Percentiles rank a stretch among this genome's conserved stretches.
Conservation (phyloP, 2,329 filamentous ascomycete genomes). For the Aureobasidium sp. region DNA sequence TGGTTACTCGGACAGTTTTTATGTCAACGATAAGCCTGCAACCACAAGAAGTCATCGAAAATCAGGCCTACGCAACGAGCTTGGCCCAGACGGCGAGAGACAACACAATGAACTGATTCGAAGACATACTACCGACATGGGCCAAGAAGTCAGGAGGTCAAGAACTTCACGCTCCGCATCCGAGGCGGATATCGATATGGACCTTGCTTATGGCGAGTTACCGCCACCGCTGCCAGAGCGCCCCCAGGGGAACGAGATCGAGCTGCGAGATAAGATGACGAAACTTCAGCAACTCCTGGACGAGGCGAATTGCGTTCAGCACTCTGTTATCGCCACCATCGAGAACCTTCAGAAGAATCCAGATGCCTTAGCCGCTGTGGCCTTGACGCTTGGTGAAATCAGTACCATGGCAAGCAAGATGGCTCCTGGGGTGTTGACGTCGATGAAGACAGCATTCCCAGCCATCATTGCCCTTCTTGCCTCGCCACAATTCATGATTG, state of each 20-base stretch:
- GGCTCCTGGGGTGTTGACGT: conserved; percentile 66
- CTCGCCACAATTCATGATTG: conserved; percentile 90
- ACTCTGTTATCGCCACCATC: conserved; percentile 76
- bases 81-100: conserved; percentile 15
- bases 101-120: conserved; percentile 33
- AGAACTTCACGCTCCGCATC: conserved; percentile 28
- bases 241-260: conserved; percentile 39
- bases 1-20: conserved; percentile 37
- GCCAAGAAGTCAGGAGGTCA: neutral
- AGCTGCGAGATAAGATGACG: conserved; percentile 59
- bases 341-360: conserved; percentile 71
- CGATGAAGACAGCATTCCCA: conserved; percentile 73
- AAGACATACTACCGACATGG: conserved; percentile 29
- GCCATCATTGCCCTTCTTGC: conserved; percentile 79
- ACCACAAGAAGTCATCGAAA: conserved; percentile 16
- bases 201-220: conserved; percentile 81
- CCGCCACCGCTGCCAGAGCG: conserved; percentile 55
- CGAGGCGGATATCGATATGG: conserved; percentile 64
- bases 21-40: conserved; percentile 29
- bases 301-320: conserved; percentile 81
- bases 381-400: conserved; percentile 84
- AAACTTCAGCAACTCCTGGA: conserved; percentile 70
- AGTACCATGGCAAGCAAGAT: conserved; percentile 74
- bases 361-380: conserved; percentile 88
- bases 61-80: conserved; percentile 24